phyloP scores from a whole-genome alignment of 2,329 filamentous ascomycete species.

The Hypoxylon sp. region DNA sequence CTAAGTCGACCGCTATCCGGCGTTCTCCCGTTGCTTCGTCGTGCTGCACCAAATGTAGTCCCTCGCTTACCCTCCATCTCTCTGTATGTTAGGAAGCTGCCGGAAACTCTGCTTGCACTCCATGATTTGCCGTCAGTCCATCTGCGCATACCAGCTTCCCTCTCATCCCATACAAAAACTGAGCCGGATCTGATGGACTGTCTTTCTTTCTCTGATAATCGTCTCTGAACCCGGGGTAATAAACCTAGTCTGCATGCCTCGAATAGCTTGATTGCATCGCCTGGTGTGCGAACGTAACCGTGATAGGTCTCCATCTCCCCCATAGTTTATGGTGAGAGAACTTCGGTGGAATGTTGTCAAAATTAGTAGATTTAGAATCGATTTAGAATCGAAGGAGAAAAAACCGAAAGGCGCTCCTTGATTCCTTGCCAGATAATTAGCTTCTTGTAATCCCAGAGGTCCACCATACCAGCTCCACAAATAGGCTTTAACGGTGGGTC shows the following conservation, averaged over 20 bases:
- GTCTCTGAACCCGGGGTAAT: constrained; percentile 90
- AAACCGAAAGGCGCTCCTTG: constrained; percentile 24
- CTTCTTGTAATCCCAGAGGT: constrained; percentile 49
- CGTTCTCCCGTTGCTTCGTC: constrained; percentile 78
- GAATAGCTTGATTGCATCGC: constrained; percentile 98
- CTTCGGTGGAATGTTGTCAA: constrained; percentile 9
- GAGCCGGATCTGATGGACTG: constrained; percentile 97
- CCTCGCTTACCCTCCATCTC: constrained; percentile 99
- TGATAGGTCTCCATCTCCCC: constrained; percentile 93
- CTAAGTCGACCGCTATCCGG: constrained; percentile 86
- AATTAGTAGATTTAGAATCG: constrained; percentile 9
- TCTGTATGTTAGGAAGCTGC: constrained; percentile 96
- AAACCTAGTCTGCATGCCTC: constrained; percentile 93
- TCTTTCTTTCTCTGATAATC: constrained; percentile 95
- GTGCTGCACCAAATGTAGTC: constrained; percentile 75
- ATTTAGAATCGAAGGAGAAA: constrained; percentile 10
- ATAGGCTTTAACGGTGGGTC: constrained; percentile 49
- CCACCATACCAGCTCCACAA: constrained; percentile 51
- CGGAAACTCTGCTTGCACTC: constrained; percentile 97
- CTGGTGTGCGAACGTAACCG: constrained; percentile 94
- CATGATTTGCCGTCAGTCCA: constrained; percentile 99
- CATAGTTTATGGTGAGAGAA: constrained; percentile 29
- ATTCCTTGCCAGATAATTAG: constrained; percentile 40
- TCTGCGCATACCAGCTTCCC: constrained; percentile 96
- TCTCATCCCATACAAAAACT: constrained; percentile 99